Evolutionary conservation across 1,284 basidiomycete species (phyloP), one percentile per base, ranked within the genome.

Genomic region (Coriolopsis trogii): DNA sequence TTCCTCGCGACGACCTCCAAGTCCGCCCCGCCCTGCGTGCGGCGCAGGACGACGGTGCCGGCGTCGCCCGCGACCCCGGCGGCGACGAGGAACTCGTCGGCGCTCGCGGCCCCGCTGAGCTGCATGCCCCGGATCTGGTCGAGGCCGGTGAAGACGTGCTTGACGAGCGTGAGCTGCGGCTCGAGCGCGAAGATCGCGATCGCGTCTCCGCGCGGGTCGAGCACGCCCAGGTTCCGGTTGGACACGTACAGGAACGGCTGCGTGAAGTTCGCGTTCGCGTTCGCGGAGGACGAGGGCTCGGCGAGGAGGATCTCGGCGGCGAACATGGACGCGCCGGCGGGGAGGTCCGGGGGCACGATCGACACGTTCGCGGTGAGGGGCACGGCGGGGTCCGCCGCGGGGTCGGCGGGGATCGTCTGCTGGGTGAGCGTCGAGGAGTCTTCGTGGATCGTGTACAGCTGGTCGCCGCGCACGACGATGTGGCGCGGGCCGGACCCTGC

Each of bases 401-500:
- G 79, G 68, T 58, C 73, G 20, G 61, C 25, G 3, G 87, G 86
- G 50, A 89, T 75, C 2, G 68, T 65, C 55, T 89, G 86, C 24
- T 85, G 78, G 21, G 82, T 80, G 34, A 89, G 69, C 1, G 84
- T 85, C 18, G 81, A 87, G 25, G 79, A 61, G 13, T 82, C 68
- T 64, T 89, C 87, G 69, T 89, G 85, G 3, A 89, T 60, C 18
- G 75, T 76, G 68, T 82, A 88, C 7, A 89, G 67, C 51, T 75
- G 77, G 46, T 79, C 67, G 46, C 81, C 73, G 59, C 71, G 70
- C 49, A 83, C 74, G 18, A 77, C 76, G 53, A 83, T 80, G 66
- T 87, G 85, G 21, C 85, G 72, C 1, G 88, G 87, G 7, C 87
- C 87, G 53, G 81, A 87, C 10, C 82, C 81, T 13, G 66, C 60